Base-by-base conservation (phyloP, 148 eudicot species). In the Polygonum aviculare region DNA sequence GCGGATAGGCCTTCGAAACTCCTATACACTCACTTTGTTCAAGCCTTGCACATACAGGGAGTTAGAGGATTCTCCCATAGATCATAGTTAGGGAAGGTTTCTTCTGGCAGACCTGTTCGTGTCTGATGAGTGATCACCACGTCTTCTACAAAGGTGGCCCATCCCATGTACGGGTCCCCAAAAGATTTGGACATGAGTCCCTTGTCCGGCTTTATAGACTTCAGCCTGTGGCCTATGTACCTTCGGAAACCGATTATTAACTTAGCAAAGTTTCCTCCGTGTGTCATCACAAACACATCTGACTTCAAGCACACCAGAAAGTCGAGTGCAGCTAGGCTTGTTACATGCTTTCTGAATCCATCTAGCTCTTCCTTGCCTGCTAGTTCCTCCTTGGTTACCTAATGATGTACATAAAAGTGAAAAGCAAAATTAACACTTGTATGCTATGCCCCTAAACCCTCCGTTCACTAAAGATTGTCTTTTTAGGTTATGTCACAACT, bases 1-100 rank as follows among this genome's bases (percentile, higher is more conserved):
- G 55, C 55, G 14, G 55, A 50, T 50, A 54, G 60, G 26, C 19
- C 38, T 31, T 22, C 36, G 71, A 36, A 65, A 39, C 71, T 33
- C n/a, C 44, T 35, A 31, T 65, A 9, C 21, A 60, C 67, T 60
- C 69, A 33, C 38, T 36, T 67, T 74, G 65, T 75, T 93, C 85
- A 93, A 22, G 97, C 85, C 84, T 82, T 89, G 79, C 97, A 94
- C 98, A 92, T 94, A 85, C 98, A 94, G 54, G 98, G 97, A 47
- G 98, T 92, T 57, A 94, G 80, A 51, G 98, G 98, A 81, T 94
- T 94, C 80, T 94, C 98, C 98, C 98, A 94, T 7, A 94, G 84
- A 79, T 94, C 98, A 52, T 92, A 94, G 72, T 92, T 94, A 48
- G 98, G 98, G 81, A 94, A 94, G 18, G 98, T 94, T 79, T 88